Conservation (phyloP, 2,329 filamentous ascomycete species). For the Diaporthe batatas region DNA sequence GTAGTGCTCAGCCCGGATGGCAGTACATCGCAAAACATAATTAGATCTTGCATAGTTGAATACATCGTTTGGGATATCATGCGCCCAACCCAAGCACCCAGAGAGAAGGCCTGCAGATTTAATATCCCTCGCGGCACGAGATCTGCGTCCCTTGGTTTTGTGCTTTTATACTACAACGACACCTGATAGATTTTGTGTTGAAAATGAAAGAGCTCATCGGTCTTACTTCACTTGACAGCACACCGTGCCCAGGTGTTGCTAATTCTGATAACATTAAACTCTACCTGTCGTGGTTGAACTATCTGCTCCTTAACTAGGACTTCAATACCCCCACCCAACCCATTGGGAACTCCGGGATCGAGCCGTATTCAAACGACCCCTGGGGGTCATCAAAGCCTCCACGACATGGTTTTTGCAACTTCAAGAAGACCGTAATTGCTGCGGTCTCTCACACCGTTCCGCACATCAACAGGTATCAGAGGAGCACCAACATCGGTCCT, state of each 20-base stretch:
- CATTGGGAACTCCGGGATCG: no score
- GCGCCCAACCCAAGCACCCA: background rate
- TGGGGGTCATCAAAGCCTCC: background rate
- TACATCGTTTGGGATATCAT: background rate
- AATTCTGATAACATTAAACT: background rate
- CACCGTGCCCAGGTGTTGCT: background rate
- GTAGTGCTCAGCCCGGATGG: background rate
- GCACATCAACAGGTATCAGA: background rate
- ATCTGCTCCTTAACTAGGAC: no score
- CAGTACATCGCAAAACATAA: background rate
- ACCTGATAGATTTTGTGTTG: no score
- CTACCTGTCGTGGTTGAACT: background rate
- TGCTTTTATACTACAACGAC: background rate
- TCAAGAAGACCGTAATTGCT: no score
- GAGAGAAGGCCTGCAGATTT: background rate
- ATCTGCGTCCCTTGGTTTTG: background rate
- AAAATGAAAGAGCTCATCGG: background rate
- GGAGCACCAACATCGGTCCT: background rate
- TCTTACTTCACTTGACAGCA: background rate
- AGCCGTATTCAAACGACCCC: background rate
- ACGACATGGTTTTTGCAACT: background rate
- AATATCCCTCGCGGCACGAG: background rate
- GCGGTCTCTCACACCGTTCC: background rate
- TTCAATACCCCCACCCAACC: no score
- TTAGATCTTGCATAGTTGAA: background rate